These are phyloP conservation scores for Globisporangium acanthophoron DNA, from an alignment of 352 stramenopile species.

Conservation along the genomic window DNA sequence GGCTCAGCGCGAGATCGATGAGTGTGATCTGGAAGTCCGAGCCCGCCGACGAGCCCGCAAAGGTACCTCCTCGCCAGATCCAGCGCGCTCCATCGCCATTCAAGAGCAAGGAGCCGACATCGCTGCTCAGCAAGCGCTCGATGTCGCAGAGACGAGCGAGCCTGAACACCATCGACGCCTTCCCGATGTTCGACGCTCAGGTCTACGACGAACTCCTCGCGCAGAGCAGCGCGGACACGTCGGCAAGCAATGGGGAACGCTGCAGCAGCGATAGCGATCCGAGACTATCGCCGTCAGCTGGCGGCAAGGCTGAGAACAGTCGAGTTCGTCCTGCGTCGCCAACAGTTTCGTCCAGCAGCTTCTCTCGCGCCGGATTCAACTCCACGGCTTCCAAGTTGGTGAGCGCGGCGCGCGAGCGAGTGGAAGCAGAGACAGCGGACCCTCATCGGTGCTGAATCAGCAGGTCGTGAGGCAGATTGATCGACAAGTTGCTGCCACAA, in stretches of 20 bases:
- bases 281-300: not conserved
- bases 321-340: slow-evolving; percentile 3
- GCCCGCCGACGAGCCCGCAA: slow-evolving; percentile 22
- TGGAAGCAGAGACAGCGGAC: slow-evolving; percentile 13
- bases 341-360: slow-evolving; percentile 12
- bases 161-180: slow-evolving; percentile 13
- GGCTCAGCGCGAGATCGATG: slow-evolving; percentile 35
- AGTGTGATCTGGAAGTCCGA: slow-evolving; percentile 41
- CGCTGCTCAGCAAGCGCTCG: not conserved
- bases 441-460: not conserved
- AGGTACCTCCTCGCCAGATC: slow-evolving; percentile 23
- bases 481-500: too few species aligned
- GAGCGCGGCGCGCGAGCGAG: slow-evolving; percentile 30
- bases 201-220: slow-evolving; percentile 23
- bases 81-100: slow-evolving; percentile 25
- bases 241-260: not conserved
- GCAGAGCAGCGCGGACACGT: not conserved
- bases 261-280: not conserved
- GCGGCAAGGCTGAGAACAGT: not conserved
- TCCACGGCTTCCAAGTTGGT: slow-evolving; percentile 24
- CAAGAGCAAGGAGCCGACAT: not conserved
- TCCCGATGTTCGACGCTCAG: slow-evolving; percentile 27
- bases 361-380: slow-evolving; percentile 24
- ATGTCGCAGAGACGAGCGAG: slow-evolving; percentile 8
- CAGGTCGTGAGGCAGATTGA: not conserved